These are phyloP conservation scores for Dothidotthia symphoricarpi DNA, from an alignment of 2,329 filamentous ascomycete genomes.

Conservation along the genomic window DNA sequence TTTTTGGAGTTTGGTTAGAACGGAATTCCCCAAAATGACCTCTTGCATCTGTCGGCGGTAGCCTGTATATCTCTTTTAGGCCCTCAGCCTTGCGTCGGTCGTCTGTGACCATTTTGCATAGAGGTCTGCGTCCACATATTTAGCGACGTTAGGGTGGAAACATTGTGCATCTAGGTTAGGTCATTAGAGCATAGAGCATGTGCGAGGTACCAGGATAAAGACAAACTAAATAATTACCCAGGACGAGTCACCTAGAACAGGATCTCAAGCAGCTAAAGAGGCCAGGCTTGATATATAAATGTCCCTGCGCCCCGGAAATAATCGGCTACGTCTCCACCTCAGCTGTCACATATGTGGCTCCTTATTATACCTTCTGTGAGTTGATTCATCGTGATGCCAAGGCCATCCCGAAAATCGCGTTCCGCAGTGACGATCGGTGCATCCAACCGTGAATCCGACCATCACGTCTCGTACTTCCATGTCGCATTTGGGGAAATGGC, in stretches of 20 bases:
- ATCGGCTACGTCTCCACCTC: conserved; percentile 9
- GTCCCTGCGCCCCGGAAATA: conserved; percentile 7
- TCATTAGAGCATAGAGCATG: background rate
- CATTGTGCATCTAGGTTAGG: conserved; percentile 1
- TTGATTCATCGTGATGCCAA: conserved; percentile 19
- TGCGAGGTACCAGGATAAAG: conserved; percentile 1
- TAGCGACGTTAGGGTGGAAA: conserved; percentile 1
- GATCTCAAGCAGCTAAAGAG: no score
- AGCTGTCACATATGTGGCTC: conserved; percentile 9
- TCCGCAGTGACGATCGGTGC: conserved; percentile 19
- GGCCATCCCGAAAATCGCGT: conserved; percentile 11
- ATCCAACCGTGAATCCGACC: background rate
- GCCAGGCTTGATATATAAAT: conserved; percentile 8
- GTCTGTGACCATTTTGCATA: background rate
- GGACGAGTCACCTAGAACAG: no score
- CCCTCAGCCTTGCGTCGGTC: conserved; percentile 3
- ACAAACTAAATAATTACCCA: conserved; percentile 3
- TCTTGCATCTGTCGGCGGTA: background rate
- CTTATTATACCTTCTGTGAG: conserved; percentile 11
- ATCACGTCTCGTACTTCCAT: no score
- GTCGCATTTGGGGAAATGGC: no score
- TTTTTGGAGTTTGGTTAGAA: conserved; percentile 6
- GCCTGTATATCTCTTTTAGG: conserved; percentile 1
- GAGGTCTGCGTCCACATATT: conserved; percentile 3
- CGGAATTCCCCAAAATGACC: background rate